Percentiles rank a stretch among this genome's conserved stretches.
Conservation (phyloP, 768 basidiomycete genomes). For the Sistotremastrum niveocremeum region DNA sequence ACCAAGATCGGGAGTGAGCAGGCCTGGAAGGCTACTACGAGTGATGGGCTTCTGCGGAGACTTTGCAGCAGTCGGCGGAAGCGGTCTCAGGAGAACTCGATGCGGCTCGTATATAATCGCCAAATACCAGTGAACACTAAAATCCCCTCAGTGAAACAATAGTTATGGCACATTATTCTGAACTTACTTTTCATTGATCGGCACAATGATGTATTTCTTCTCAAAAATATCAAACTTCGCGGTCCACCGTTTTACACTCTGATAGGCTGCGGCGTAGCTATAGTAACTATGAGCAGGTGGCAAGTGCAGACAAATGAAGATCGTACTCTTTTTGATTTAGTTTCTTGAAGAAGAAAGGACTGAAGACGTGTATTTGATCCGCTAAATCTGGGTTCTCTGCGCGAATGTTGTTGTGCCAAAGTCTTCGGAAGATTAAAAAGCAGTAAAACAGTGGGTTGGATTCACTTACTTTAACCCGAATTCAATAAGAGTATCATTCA, state of each 20-base stretch:
- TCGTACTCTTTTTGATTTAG: slow-evolving; percentile 55
- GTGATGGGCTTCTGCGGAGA: not conserved
- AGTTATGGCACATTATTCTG: not conserved
- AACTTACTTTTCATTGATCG: slow-evolving; percentile 89
- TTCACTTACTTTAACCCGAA: slow-evolving; percentile 77
- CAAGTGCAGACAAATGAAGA: not conserved
- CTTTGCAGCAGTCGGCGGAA: slow-evolving; percentile 14
- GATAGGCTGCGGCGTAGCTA: slow-evolving; percentile 53
- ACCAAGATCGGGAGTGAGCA: no score
- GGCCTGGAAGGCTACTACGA: no score
- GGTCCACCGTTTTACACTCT: slow-evolving; percentile 90
- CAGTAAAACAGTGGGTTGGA: not conserved
- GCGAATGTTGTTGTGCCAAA: slow-evolving; percentile 53
- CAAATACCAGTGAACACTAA: slow-evolving; percentile 92
- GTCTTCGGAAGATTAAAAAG: slow-evolving; percentile 25
- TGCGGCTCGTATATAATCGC: slow-evolving; percentile 85
- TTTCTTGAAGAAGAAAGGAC: slow-evolving; percentile 97
- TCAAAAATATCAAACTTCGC: slow-evolving; percentile 74
- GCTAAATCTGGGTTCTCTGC: slow-evolving; percentile 44
- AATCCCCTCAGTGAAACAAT: not conserved
- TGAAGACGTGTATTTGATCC: slow-evolving; percentile 79
- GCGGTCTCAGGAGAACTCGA: slow-evolving; percentile 37
- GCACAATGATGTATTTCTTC: slow-evolving; percentile 88
- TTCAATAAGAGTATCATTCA: slow-evolving; percentile 95
- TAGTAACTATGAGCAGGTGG: slow-evolving; percentile 8